Evolutionary conservation across 2,329 filamentous ascomycete species (phyloP).

Genomic region (Ceratocystis huliohia): DNA sequence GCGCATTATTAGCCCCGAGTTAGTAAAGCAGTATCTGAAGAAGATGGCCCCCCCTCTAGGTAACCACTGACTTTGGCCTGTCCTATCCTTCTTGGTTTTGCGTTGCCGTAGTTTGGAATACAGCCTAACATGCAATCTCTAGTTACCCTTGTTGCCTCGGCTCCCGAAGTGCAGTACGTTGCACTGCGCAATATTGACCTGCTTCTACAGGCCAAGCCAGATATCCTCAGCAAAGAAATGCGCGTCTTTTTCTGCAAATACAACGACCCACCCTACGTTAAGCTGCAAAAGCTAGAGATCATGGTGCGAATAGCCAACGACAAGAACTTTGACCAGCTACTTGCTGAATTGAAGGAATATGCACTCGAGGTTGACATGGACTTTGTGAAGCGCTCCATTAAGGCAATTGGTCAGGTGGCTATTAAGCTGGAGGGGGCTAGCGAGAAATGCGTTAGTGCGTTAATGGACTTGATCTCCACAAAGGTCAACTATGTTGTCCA

Average conservation of each 20-base stretch:
- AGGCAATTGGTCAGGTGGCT: slow-evolving; percentile 91
- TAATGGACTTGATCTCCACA: slow-evolving; percentile 87
- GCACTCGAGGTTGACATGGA: slow-evolving; percentile 98
- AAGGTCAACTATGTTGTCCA: slow-evolving; percentile 99
- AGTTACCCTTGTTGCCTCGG: slow-evolving; percentile 93
- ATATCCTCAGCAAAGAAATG: slow-evolving; percentile 93
- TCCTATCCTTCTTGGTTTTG: too few species aligned
- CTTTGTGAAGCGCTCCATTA: slow-evolving; percentile 85
- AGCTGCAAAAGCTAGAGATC: slow-evolving; percentile 94
- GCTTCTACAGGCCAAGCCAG: slow-evolving; percentile 85
- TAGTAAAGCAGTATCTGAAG: slow-evolving; percentile 76
- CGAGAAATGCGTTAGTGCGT: slow-evolving; percentile 87
- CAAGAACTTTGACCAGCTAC: slow-evolving; percentile 84
- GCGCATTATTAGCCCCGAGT: slow-evolving; percentile 65
- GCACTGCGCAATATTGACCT: slow-evolving; percentile 93
- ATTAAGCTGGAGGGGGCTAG: slow-evolving; percentile 96
- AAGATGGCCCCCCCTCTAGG: slow-evolving; percentile 96
- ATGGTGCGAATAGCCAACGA: slow-evolving; percentile 99
- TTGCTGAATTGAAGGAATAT: slow-evolving; percentile 93
- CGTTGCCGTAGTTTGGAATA: background rate
- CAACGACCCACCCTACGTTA: slow-evolving; percentile 95
- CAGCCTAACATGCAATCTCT: slow-evolving; percentile 11
- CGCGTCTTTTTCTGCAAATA: slow-evolving; percentile 99
- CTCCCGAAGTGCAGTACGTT: slow-evolving; percentile 95
- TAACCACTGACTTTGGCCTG: slow-evolving; percentile 32